Conservation (phyloP, 805 yeast genomes). For the Lipomyces oligophaga region DNA sequence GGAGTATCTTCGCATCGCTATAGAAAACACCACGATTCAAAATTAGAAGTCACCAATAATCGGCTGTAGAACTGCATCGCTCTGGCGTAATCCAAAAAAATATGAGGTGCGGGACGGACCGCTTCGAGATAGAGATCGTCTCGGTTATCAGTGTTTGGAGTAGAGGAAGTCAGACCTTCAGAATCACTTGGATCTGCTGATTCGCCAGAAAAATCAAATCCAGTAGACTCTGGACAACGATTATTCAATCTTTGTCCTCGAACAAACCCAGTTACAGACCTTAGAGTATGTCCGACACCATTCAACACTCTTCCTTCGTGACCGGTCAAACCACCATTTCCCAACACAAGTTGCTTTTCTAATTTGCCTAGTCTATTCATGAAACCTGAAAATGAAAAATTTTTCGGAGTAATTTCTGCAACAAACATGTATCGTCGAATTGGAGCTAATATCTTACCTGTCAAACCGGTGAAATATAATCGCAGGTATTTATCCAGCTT, state of each 20-base stretch:
- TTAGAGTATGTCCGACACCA: conserved; percentile 3
- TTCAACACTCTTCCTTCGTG: conserved; percentile 3
- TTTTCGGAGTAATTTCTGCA: conserved; percentile 16
- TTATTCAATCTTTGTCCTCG: not conserved
- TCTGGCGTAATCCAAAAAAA: conserved; percentile 10
- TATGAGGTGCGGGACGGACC: conserved; percentile 15
- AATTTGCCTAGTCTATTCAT: conserved; percentile 12
- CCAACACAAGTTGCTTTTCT: conserved; percentile 1
- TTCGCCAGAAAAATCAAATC: not conserved
- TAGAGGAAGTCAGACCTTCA: not conserved
- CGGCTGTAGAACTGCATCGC: conserved; percentile 15
- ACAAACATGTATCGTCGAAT: conserved; percentile 21
- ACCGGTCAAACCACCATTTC: conserved; percentile 4
- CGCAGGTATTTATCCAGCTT: conserved; percentile 19
- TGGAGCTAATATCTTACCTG: conserved; percentile 25
- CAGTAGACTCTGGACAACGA: not conserved
- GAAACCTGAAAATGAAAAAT: conserved; percentile 22
- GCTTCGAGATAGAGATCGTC: conserved; percentile 16
- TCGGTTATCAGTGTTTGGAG: conserved; percentile 1
- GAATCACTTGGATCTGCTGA: not conserved
- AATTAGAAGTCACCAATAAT: conserved; percentile 18
- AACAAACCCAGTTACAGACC: not conserved
- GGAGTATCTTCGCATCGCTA: too few relatives aligned
- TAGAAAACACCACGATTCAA: conserved; percentile 26
- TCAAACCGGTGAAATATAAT: conserved; percentile 23